Evolutionary conservation across 768 basidiomycete genomes (phyloP).

Genomic region (Suillus subluteus): DNA sequence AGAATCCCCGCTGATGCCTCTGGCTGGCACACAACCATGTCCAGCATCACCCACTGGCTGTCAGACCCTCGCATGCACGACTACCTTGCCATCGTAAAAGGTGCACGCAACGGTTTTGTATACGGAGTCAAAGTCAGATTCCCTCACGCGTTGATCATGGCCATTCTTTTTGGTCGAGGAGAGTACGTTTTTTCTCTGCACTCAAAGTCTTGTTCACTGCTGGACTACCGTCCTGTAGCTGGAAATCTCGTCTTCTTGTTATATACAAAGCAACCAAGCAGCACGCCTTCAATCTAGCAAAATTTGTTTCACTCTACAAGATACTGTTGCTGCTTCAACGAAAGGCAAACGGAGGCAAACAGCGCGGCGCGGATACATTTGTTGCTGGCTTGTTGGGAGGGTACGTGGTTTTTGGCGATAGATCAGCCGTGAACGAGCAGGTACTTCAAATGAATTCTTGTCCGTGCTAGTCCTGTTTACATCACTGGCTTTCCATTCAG

Average conservation of each 20-base stretch:
- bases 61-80: constrained; percentile 83
- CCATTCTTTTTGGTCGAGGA: constrained; percentile 89
- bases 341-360: constrained; percentile 80
- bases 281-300: constrained; percentile 90
- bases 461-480: constrained; percentile 11
- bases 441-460: constrained; percentile 40
- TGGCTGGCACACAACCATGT: constrained; percentile 22
- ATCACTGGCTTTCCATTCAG: constrained; percentile 41
- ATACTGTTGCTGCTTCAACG: constrained; percentile 79
- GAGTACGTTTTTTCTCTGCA: constrained; percentile 58
- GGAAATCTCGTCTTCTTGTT: constrained; percentile 62
- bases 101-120: constrained; percentile 87
- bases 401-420: constrained; percentile 84
- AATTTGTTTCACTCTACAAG: constrained; percentile 96
- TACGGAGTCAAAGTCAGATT: constrained; percentile 92
- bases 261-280: constrained; percentile 88
- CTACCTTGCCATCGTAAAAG: constrained; percentile 91
- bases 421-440: constrained; percentile 91
- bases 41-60: constrained; percentile 28
- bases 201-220: constrained; percentile 14
- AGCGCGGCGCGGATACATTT: constrained; percentile 82
- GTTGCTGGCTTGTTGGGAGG: constrained; percentile 93
- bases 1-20: not conserved
- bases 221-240: constrained; percentile 46
- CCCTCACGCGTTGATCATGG: constrained; percentile 97